Evolutionary conservation across 2,329 filamentous ascomycete genomes (phyloP), one percentile per base, ranked within the genome.

Genomic region (Colletotrichum sp.): DNA sequence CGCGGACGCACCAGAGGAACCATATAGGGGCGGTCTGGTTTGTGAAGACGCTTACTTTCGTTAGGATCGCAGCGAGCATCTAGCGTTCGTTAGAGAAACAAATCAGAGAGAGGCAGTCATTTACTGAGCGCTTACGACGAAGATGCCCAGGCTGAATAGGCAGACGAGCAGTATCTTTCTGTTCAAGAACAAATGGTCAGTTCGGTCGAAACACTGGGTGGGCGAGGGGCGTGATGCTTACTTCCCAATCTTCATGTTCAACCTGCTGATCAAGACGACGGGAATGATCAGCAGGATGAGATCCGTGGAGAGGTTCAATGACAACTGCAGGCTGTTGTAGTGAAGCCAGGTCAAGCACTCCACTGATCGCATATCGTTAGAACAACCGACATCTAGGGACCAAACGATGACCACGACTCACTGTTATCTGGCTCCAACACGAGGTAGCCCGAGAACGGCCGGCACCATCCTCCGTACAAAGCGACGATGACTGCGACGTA

Each of bases 1-100:
- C 75, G 67, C 75, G 75, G 16, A 77, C 68, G 44, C 55, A 63
- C 75, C 75, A 77, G 52, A 75, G 55, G 39, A 77, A 75, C 75
- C 75, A 77, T 6, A 77, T 34, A 2, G 72, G 72, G 10, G 67
- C n/a, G 21, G 24, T 18, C 7, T 55, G 49, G 63, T 75, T 64
- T 21, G 16, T 44, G 44, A 75, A 77, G 28, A 77, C 75, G 18
- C 34, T 44, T 0, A 75, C 62, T 34, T 77, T 77, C 3, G 59
- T 75, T 4, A 77, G 44, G 21, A 68, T 77, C 12, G 75, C 75
- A 13, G 59, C 74, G 18, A 71, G 32, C 62, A 77, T 77, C 75
- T 77, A 1, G 5, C 3, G 0, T 64, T 21, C 2, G 5, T 64
- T 16, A 36, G 21, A 26, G 28, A 21, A 1, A 0, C 4, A 21